A percentile compares a stretch with the other conserved stretches of the same genome.
Conservation (phyloP, 805 yeast genomes). For the Wickerhamiella allomyrinae region DNA sequence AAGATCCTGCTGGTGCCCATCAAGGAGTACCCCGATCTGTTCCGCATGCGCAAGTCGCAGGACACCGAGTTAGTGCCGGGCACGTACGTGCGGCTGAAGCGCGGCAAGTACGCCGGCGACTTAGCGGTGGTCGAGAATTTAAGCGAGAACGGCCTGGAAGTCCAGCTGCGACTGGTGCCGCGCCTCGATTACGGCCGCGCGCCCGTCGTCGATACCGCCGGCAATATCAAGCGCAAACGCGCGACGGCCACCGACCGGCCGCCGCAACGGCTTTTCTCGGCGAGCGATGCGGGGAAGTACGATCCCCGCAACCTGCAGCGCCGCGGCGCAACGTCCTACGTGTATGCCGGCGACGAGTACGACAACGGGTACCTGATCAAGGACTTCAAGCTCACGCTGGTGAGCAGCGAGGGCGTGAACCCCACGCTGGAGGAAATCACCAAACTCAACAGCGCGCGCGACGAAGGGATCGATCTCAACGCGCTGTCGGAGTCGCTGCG, state of each 20-base stretch:
- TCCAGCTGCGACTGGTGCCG: slow-evolving; percentile 84
- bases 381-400: slow-evolving; percentile 67
- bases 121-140: slow-evolving; percentile 85
- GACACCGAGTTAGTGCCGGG: slow-evolving; percentile 88
- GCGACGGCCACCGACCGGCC: slow-evolving; percentile 57
- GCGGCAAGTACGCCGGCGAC: slow-evolving; percentile 88
- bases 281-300: slow-evolving; percentile 73
- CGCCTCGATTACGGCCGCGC: slow-evolving; percentile 76
- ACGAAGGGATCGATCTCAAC: slow-evolving; percentile 78
- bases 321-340: slow-evolving; percentile 42
- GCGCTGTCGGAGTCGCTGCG: slow-evolving; percentile 79
- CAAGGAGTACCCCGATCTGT: slow-evolving; percentile 82
- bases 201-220: slow-evolving; percentile 26
- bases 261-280: slow-evolving; percentile 72
- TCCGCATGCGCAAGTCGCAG: slow-evolving; percentile 76
- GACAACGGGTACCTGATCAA: slow-evolving; percentile 77
- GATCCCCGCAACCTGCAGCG: slow-evolving; percentile 57
- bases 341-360: slow-evolving; percentile 79
- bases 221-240: slow-evolving; percentile 41
- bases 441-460: slow-evolving; percentile 52
- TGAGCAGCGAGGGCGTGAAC: slow-evolving; percentile 64
- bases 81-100: slow-evolving; percentile 73
- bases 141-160: slow-evolving; percentile 90
- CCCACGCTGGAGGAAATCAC: slow-evolving; percentile 69
- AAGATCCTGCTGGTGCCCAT: slow-evolving; percentile 77